Percentiles rank a stretch among this genome's conserved stretches.
Evolutionary conservation across 2,329 filamentous ascomycete species (phyloP).

Genomic region (Alternaria brassicae): DNA sequence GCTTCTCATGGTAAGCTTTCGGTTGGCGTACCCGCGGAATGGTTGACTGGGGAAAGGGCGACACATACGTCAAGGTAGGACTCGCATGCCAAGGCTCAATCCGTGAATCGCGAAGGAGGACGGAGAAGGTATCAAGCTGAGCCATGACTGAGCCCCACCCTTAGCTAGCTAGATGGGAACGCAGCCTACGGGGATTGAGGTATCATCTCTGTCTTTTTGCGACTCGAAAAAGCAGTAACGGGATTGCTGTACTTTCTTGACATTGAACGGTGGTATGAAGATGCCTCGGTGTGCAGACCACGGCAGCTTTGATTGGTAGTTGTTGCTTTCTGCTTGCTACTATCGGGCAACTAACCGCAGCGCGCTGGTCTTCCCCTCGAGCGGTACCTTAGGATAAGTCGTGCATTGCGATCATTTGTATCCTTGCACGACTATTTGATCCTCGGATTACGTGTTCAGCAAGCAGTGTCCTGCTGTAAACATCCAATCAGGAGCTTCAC

Average conservation of each 20-base stretch:
- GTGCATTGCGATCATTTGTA: neutral
- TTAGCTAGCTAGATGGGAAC: neutral
- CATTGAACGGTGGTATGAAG: neutral
- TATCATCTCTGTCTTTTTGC: neutral
- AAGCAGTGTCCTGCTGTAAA: conserved; percentile 20
- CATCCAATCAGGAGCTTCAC: conserved; percentile 51
- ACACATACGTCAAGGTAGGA: neutral
- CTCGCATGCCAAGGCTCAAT: neutral
- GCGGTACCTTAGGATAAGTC: neutral
- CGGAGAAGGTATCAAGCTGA: neutral
- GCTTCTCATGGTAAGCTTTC: neutral
- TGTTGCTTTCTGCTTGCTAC: neutral
- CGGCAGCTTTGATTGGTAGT: neutral
- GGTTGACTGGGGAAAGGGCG: neutral
- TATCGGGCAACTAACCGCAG: neutral
- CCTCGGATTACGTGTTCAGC: conserved; percentile 3
- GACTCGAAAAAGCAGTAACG: neutral
- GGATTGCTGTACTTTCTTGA: neutral
- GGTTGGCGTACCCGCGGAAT: neutral
- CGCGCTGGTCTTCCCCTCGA: neutral
- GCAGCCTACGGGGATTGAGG: neutral
- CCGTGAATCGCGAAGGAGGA: neutral
- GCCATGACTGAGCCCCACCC: neutral
- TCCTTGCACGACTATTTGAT: neutral
- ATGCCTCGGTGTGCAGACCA: neutral